These are phyloP conservation scores for Camellia lanceoleosa DNA, from an alignment of 148 eudicot genomes.

Conservation along the genomic window DNA sequence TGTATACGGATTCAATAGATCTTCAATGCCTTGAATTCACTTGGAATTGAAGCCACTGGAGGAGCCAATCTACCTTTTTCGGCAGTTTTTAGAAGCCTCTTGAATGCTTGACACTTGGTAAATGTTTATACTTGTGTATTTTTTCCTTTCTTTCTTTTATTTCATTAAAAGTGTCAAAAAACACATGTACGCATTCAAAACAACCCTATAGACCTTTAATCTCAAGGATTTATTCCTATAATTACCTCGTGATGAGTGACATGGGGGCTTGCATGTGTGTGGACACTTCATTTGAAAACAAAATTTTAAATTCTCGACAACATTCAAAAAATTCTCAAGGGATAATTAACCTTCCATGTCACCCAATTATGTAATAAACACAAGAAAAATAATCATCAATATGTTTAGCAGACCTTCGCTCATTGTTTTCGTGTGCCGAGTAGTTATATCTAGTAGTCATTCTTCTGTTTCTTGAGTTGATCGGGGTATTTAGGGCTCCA, in stretches of 20 bases:
- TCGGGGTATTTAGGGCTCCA: background rate
- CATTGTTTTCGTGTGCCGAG: background rate
- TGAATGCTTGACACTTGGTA: constrained; percentile 97
- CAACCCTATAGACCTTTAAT: background rate
- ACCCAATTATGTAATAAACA: background rate
- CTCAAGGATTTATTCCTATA: background rate
- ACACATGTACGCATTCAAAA: background rate
- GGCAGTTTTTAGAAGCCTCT: constrained; percentile 93
- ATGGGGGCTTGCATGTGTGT: background rate
- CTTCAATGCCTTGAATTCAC: constrained; percentile 86
- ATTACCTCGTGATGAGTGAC: background rate
- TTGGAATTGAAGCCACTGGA: constrained; percentile 96
- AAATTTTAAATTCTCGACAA: background rate
- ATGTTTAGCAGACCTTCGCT: background rate
- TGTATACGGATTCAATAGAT: constrained; percentile 43
- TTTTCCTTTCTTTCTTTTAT: background rate
- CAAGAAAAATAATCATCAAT: background rate
- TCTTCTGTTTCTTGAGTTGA: background rate
- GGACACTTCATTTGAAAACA: background rate
- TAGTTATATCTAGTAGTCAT: background rate
- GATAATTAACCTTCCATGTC: constrained; percentile 2
- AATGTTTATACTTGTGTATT: constrained; percentile 13
- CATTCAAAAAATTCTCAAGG: background rate
- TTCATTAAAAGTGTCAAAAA: background rate
- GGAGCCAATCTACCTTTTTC: constrained; percentile 93